A percentile compares a stretch with the other conserved stretches of the same genome.
These are phyloP conservation scores for Metschnikowia dekortorum DNA, from an alignment of 805 yeast species.

Conservation along the genomic window DNA sequence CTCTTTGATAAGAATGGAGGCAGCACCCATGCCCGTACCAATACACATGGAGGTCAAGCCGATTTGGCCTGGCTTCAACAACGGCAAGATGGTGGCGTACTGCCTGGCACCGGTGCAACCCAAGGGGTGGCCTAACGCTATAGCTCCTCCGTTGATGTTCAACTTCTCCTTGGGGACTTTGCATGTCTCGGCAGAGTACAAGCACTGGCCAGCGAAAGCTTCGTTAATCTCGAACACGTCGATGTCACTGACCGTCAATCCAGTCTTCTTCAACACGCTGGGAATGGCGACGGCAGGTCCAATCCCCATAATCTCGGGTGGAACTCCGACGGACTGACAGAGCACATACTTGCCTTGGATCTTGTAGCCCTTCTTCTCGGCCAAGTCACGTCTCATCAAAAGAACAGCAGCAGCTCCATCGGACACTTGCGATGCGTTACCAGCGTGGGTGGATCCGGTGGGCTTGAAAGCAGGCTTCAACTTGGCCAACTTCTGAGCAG, in stretches of 20 bases:
- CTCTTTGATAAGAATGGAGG: slow-evolving; percentile 79
- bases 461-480: slow-evolving; percentile 82
- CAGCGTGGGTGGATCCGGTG: slow-evolving; percentile 89
- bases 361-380: slow-evolving; percentile 66
- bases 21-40: slow-evolving; percentile 99
- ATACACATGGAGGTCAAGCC: slow-evolving; percentile 97
- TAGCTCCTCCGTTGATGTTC: slow-evolving; percentile 89
- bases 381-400: slow-evolving; percentile 79
- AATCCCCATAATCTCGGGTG: slow-evolving; percentile 96
- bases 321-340: slow-evolving; percentile 83
- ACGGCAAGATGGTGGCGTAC: slow-evolving; percentile 80
- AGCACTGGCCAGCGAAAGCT: slow-evolving; percentile 94
- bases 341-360: slow-evolving; percentile 77
- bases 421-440: slow-evolving; percentile 92
- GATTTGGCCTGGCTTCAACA: slow-evolving; percentile 71
- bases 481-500: slow-evolving; percentile 68
- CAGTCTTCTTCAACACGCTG: slow-evolving; percentile 58
- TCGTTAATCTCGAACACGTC: slow-evolving; percentile 86
- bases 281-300: slow-evolving; percentile 98
- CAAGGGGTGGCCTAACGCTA: slow-evolving; percentile 90
- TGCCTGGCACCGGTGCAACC: slow-evolving; percentile 76
- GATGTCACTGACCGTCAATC: slow-evolving; percentile 60
- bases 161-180: slow-evolving; percentile 55
- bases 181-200: slow-evolving; percentile 63
- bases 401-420: slow-evolving; percentile 95